Percentiles rank a stretch among this genome's conserved stretches.
Conservation (phyloP, 1,139 yeast species). For the Diutina catenulata region DNA sequence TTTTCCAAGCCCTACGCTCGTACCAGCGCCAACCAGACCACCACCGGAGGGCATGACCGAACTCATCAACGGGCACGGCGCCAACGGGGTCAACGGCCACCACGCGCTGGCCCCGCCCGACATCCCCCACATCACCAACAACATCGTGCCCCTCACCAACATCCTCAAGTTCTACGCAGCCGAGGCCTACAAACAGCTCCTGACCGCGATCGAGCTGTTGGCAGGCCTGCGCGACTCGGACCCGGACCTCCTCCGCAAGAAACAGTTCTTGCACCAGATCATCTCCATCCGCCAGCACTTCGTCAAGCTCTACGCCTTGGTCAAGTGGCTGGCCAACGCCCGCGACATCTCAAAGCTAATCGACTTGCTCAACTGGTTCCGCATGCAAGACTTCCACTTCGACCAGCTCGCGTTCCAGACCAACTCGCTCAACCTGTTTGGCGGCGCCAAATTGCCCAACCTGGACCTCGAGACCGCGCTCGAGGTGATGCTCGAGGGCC, state of each 20-base stretch:
- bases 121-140: conserved; percentile 67
- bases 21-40: too few species aligned
- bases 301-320: conserved; percentile 68
- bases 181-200: conserved; percentile 54
- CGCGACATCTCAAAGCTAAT: conserved; percentile 63
- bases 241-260: conserved; percentile 53
- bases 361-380: conserved; percentile 78
- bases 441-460: conserved; percentile 82
- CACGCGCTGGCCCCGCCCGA: conserved; percentile 19
- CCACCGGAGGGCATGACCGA: conserved; percentile 4
- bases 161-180: conserved; percentile 50
- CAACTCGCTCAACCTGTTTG: conserved; percentile 47
- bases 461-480: conserved; percentile 81
- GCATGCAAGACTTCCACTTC: conserved; percentile 61
- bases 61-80: conserved; percentile 2
- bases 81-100: conserved; percentile 1
- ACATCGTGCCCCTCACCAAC: conserved; percentile 52
- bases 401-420: conserved; percentile 45
- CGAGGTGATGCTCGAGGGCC: conserved; percentile 69
- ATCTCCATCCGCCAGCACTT: conserved; percentile 71
- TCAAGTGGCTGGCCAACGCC: conserved; percentile 76
- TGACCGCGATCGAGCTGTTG: conserved; percentile 49
- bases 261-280: conserved; percentile 52
- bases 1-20: too few species aligned
- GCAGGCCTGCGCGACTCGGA: conserved; percentile 22